These are phyloP conservation scores for Podospora pseudoanserina DNA, from an alignment of 495 filamentous ascomycete genomes.

Conservation along the genomic window DNA sequence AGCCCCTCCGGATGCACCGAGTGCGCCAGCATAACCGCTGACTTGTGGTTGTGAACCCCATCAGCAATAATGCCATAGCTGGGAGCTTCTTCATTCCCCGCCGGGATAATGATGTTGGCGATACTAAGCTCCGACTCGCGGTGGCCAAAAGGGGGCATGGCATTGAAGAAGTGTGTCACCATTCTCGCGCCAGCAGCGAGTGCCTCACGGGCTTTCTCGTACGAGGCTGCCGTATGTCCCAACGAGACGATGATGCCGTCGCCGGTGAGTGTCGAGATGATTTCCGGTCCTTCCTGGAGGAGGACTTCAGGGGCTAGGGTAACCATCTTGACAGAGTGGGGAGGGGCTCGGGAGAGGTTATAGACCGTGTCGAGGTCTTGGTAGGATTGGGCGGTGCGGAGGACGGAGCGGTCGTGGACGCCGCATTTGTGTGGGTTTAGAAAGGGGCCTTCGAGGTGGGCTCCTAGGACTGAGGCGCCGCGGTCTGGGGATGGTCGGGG, in stretches of 20 bases:
- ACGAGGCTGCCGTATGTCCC: slow-evolving; percentile 79
- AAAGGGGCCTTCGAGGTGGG: slow-evolving; percentile 84
- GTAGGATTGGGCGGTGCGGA: slow-evolving; percentile 53
- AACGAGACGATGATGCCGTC: slow-evolving; percentile 67
- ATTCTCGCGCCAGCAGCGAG: slow-evolving; percentile 69
- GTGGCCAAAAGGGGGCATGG: slow-evolving; percentile 81
- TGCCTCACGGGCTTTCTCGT: slow-evolving; percentile 65
- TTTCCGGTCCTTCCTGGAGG: slow-evolving; percentile 47
- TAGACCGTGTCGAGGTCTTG: slow-evolving; percentile 64
- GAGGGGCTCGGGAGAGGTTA: slow-evolving; percentile 49
- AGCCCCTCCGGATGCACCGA: slow-evolving; percentile 59
- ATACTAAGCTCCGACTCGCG: slow-evolving; percentile 54
- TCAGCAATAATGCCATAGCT: slow-evolving; percentile 66
- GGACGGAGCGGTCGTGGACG: slow-evolving; percentile 64
- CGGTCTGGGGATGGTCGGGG: slow-evolving; percentile 45
- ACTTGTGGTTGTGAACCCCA: slow-evolving; percentile 64
- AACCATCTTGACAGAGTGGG: slow-evolving; percentile 62
- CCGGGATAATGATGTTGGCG: neutral
- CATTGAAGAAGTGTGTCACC: slow-evolving; percentile 90
- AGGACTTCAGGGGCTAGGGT: slow-evolving; percentile 77
- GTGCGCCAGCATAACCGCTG: slow-evolving; percentile 59
- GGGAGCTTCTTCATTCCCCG: slow-evolving; percentile 25
- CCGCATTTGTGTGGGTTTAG: slow-evolving; percentile 67
- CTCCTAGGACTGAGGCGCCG: slow-evolving; percentile 77
- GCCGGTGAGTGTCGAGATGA: slow-evolving; percentile 58